A percentile compares a stretch with the other conserved stretches of the same genome.
These are phyloP conservation scores for Linnemannia elongata DNA, from an alignment of 192 early-diverging fungal species.

Conservation along the genomic window DNA sequence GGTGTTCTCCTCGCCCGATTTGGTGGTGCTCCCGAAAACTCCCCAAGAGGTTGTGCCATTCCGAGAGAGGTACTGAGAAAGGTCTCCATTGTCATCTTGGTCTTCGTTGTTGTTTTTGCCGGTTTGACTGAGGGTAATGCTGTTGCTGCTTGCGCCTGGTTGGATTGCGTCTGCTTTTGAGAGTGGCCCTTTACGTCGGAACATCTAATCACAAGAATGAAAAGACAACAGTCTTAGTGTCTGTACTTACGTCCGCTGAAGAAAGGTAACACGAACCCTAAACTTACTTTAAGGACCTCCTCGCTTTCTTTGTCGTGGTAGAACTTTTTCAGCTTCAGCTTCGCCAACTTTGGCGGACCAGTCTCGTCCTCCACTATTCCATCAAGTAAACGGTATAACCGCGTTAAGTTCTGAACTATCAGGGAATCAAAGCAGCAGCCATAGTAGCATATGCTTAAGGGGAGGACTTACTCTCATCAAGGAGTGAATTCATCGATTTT, in stretches of 20 bases:
- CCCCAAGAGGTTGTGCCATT: slow-evolving; percentile 43
- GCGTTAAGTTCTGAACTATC: not conserved
- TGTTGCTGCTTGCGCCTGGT: not conserved
- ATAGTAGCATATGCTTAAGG: not conserved
- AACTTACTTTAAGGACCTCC: slow-evolving; percentile 56
- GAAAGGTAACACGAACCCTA: slow-evolving; percentile 12
- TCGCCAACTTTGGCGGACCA: slow-evolving; percentile 27
- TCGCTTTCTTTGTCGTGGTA: slow-evolving; percentile 52
- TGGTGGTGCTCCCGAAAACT: slow-evolving; percentile 8
- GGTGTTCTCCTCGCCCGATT: not conserved
- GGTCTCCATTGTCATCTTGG: slow-evolving; percentile 11
- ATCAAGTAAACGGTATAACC: too few relatives aligned
- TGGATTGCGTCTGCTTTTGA: slow-evolving; percentile 28
- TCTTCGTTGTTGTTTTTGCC: not conserved
- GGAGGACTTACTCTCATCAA: slow-evolving; percentile 6
- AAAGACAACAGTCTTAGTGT: not conserved
- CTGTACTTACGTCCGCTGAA: not conserved
- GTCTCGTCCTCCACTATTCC: slow-evolving; percentile 25
- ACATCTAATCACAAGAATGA: slow-evolving; percentile 11
- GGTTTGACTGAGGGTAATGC: not conserved
- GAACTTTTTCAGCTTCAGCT: slow-evolving; percentile 41
- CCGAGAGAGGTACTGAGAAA: slow-evolving; percentile 17
- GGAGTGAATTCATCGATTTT: slow-evolving; percentile 4
- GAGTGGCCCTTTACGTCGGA: slow-evolving; percentile 33
- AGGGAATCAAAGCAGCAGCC: not conserved